A percentile compares a stretch with the other conserved stretches of the same genome.
Conservation (phyloP, 805 yeast species). For the Kuraishia piskuri region DNA sequence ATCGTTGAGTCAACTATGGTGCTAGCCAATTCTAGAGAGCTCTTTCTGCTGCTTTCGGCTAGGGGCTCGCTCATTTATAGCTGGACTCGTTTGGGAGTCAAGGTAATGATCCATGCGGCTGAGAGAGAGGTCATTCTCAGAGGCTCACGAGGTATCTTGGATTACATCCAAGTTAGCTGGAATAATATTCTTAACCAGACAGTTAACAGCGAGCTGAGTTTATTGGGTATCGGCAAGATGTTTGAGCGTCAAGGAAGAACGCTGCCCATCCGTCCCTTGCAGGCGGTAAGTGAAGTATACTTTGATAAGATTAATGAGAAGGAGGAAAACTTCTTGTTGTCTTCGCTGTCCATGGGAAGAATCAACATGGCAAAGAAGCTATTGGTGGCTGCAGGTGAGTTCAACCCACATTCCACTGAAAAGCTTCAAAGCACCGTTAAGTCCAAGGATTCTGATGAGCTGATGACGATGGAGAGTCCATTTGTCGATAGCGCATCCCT, state of each 20-base stretch:
- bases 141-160: slow-evolving; percentile 18
- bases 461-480: slow-evolving; percentile 7
- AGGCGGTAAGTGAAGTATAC: slow-evolving; percentile 20
- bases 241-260: slow-evolving; percentile 11
- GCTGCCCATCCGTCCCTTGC: slow-evolving; percentile 17
- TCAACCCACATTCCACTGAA: slow-evolving; percentile 10
- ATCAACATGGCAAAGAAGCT: slow-evolving; percentile 17
- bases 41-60: slow-evolving; percentile 22
- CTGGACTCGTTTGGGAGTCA: slow-evolving; percentile 28
- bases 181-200: slow-evolving; percentile 20
- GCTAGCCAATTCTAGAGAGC: slow-evolving; percentile 19
- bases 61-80: slow-evolving; percentile 21
- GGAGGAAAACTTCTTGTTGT: slow-evolving; percentile 17
- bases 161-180: slow-evolving; percentile 25
- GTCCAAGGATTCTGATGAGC: not conserved
- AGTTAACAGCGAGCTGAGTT: slow-evolving; percentile 13
- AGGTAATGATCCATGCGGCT: slow-evolving; percentile 17
- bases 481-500: slow-evolving; percentile 13
- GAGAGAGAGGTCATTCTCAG: slow-evolving; percentile 18
- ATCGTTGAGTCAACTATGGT: slow-evolving; percentile 15
- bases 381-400: slow-evolving; percentile 19
- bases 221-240: slow-evolving; percentile 11
- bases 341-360: slow-evolving; percentile 17
- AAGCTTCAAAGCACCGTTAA: slow-evolving; percentile 3
- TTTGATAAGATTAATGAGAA: slow-evolving; percentile 20